These are phyloP conservation scores for Tephrocybe sp. DNA, from an alignment of 768 basidiomycete species.

Conservation along the genomic window DNA sequence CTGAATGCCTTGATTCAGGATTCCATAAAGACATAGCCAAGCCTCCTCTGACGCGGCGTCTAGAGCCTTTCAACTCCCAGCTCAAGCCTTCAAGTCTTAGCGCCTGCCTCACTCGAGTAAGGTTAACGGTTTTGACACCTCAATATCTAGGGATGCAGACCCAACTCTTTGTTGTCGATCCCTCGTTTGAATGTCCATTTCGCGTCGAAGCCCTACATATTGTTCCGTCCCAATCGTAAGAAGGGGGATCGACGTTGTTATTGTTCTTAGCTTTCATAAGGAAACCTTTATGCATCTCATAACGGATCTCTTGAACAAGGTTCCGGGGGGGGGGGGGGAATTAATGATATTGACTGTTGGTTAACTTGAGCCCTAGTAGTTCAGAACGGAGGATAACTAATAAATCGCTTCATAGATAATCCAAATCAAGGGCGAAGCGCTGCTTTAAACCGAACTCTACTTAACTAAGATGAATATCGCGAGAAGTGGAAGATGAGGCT, in stretches of 20 bases:
- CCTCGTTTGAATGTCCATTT: neutral
- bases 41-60: too few species aligned
- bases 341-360: neutral
- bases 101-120: too few species aligned
- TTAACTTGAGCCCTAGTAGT: neutral
- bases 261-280: constrained; percentile 1
- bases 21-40: too few species aligned
- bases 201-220: neutral
- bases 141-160: neutral
- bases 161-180: neutral
- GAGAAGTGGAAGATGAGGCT: neutral
- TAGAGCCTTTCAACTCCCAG: too few species aligned
- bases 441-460: neutral
- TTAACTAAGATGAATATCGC: neutral
- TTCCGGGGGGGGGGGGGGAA: neutral
- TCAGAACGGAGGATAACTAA: neutral
- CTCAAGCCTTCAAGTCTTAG: too few species aligned
- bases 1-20: too few species aligned
- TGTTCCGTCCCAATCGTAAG: neutral
- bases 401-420: neutral
- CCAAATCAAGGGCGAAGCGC: constrained; percentile 1
- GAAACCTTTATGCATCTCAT: neutral
- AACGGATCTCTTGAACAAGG: neutral
- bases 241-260: neutral
- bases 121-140: too few species aligned